Conservation (phyloP, 306 rosid species). For the Fragaria vesca region DNA sequence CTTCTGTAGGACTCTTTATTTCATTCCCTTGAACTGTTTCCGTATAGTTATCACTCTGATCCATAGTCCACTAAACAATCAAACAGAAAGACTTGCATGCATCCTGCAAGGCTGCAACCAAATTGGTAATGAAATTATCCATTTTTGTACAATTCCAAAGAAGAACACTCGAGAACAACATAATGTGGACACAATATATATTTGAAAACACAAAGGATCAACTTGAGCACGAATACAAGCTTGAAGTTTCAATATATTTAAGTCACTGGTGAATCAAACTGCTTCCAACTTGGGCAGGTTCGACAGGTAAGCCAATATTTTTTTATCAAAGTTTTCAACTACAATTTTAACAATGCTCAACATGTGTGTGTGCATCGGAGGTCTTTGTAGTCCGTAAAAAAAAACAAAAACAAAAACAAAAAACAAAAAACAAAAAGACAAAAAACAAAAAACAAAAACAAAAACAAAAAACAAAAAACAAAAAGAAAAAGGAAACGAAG, state of each 20-base stretch:
- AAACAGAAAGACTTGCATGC: background rate
- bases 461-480: background rate
- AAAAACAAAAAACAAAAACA: background rate
- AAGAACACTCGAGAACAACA: background rate
- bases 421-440: background rate
- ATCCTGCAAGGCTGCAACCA: conserved; percentile 15
- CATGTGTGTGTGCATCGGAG: background rate
- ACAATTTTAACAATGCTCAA: background rate
- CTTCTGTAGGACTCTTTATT: conserved; percentile 27
- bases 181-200: background rate
- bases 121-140: conserved; percentile 1
- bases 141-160: background rate
- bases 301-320: background rate
- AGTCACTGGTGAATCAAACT: background rate
- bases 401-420: background rate
- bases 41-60: conserved; percentile 34
- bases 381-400: background rate
- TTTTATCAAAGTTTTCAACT: background rate
- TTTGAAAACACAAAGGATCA: background rate
- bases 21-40: conserved; percentile 23
- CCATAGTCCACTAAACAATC: conserved; percentile 25
- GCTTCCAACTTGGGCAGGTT: background rate
- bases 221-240: background rate
- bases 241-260: background rate
- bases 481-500: background rate